These are phyloP conservation scores for Mimosa bimucronata DNA, from an alignment of 306 rosid genomes.

Conservation along the genomic window DNA sequence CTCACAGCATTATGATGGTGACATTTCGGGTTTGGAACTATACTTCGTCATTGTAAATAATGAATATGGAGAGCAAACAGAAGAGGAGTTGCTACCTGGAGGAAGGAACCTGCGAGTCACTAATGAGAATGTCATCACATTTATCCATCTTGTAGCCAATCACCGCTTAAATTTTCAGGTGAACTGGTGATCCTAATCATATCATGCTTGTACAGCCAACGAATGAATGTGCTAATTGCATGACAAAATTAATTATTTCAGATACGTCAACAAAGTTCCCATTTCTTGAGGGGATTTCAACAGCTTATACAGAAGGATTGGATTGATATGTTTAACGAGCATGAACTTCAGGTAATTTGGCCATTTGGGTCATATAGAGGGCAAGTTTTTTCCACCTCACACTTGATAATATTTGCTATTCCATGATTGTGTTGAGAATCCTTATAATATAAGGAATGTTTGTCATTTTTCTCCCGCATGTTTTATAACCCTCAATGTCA, in stretches of 20 bases:
- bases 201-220: slow-evolving; percentile 24
- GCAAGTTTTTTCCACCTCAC: background rate
- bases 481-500: background rate
- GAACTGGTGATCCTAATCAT: slow-evolving; percentile 21
- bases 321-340: slow-evolving; percentile 98
- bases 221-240: slow-evolving; percentile 10
- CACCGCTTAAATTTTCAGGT: slow-evolving; percentile 99
- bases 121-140: slow-evolving; percentile 87
- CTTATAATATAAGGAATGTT: background rate
- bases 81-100: slow-evolving; percentile 89
- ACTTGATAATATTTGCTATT: slow-evolving; percentile 2
- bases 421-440: slow-evolving; percentile 24
- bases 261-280: slow-evolving; percentile 98
- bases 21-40: slow-evolving; percentile 79
- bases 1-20: slow-evolving; percentile 78
- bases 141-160: slow-evolving; percentile 96
- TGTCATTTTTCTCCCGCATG: slow-evolving; percentile 26
- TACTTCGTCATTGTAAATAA: slow-evolving; percentile 92
- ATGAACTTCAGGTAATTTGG: slow-evolving; percentile 82
- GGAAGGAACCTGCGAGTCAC: slow-evolving; percentile 81
- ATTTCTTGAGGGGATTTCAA: slow-evolving; percentile 96
- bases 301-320: slow-evolving; percentile 95
- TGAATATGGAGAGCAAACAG: slow-evolving; percentile 97
- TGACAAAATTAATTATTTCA: slow-evolving; percentile 44
- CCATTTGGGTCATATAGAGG: slow-evolving; percentile 16